Percentiles rank a stretch among this genome's conserved stretches.
These are phyloP conservation scores for Globisporangium emineosum DNA, from an alignment of 352 stramenopile genomes.

Conservation along the genomic window DNA sequence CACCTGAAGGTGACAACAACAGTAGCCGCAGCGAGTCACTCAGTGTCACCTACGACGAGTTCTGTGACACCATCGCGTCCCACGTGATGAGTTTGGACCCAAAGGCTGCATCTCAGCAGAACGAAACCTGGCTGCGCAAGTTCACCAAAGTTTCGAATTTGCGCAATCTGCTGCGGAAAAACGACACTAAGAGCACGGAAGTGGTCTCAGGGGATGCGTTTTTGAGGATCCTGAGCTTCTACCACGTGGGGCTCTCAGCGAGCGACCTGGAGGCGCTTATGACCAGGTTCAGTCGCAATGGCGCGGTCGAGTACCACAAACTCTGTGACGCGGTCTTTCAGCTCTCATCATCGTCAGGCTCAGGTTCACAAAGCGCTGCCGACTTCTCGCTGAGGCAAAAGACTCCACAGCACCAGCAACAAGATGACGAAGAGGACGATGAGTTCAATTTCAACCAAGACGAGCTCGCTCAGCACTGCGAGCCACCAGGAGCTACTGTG, in stretches of 20 bases:
- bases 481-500: neutral
- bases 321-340: constrained; percentile 42
- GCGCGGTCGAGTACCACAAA: constrained; percentile 30
- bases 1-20: neutral
- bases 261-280: constrained; percentile 32
- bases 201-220: constrained; percentile 26
- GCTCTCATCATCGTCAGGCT: constrained; percentile 12
- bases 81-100: neutral
- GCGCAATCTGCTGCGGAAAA: constrained; percentile 20
- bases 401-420: neutral
- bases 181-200: neutral
- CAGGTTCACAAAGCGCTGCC: neutral
- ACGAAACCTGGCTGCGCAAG: constrained; percentile 21
- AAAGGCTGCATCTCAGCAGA: neutral
- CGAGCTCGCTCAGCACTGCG: constrained; percentile 15
- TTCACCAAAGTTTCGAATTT: constrained; percentile 28
- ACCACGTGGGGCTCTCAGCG: constrained; percentile 25
- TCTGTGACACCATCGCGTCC: constrained; percentile 48
- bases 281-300: constrained; percentile 28
- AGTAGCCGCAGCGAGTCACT: constrained; percentile 3
- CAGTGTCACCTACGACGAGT: constrained; percentile 48
- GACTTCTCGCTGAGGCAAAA: constrained; percentile 1
- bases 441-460: constrained; percentile 8
- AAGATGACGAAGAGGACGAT: constrained; percentile 6
- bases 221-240: constrained; percentile 24